Base-by-base conservation (phyloP, 768 basidiomycete genomes). In the Boletus vinaceobasis region DNA sequence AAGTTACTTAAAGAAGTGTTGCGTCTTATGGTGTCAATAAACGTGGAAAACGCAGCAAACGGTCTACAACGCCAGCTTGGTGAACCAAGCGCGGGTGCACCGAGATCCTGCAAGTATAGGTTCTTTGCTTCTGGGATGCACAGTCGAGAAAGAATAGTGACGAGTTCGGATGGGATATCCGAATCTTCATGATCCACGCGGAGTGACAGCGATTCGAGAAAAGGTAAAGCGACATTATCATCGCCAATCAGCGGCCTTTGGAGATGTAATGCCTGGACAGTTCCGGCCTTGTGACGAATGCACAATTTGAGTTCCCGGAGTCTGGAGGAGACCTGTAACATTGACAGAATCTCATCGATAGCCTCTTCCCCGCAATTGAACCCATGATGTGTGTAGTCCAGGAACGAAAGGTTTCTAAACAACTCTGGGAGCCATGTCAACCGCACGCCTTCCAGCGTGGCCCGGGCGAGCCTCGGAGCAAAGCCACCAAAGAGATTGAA, bases 351-450 rank as follows among this genome's bases (percentile, higher is more conserved):
- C 62, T 89, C 87, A 29, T 75, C 63, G 9, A 83, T 75, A 3
- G 84, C 82, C 50, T 79, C 75, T 55, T 78, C 71, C 5, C 82
- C 86, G 19, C 66, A 69, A 37, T 78, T 86, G 69, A 87, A 86
- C 21, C 83, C 82, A 55, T 88, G 87, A 60, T 89, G 87, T 1
- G 84, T 83, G 60, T 88, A 89, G 67, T 88, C 83, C 40, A 90
- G 75, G 61, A 74, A 80, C 7, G 78, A 79, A 42, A 89, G 73
- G 63, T 85, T 84, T 37, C 73, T 72, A 60, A 84, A 88, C 33
- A 88, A 72, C 10, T 79, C 79, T 33, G 86, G 82, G 13, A 78
- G 65, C 86, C 86, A 88, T 4, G 76, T 69, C 48, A 89, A 66
- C 55, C 83, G 78, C 39, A 87, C 78, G 4, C 87, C 87, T 50